Evolutionary conservation across 225 moss, liverwort and hornwort genomes (phyloP).

Genomic region (Polytrichum commune): DNA sequence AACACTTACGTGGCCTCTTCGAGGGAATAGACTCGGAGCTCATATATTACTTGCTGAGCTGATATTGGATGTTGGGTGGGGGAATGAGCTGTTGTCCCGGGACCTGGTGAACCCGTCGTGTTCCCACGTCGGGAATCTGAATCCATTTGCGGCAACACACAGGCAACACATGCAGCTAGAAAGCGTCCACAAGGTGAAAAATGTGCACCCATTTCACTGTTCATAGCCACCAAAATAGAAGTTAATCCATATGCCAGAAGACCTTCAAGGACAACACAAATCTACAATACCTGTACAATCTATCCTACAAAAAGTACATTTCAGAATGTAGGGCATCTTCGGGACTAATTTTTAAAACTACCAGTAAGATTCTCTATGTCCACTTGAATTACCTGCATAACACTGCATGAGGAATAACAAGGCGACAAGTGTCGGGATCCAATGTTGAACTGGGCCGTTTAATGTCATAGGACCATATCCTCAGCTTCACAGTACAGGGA

Average conservation of each 20-base stretch:
- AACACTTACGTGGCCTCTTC: conserved; percentile 92
- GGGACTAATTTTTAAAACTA: no score
- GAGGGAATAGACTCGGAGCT: conserved; percentile 96
- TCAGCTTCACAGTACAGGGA: conserved; percentile 98
- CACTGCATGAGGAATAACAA: conserved; percentile 97
- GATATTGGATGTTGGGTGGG: conserved; percentile 97
- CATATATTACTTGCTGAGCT: conserved; percentile 94
- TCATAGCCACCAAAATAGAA: conserved; percentile 15
- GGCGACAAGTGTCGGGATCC: conserved; percentile 85
- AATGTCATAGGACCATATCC: conserved; percentile 99
- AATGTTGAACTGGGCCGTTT: conserved; percentile 80
- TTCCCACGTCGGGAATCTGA: conserved; percentile 68
- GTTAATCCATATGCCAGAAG: neutral
- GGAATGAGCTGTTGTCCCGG: conserved; percentile 80
- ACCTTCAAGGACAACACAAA: no score
- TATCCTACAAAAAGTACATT: no score
- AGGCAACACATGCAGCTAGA: conserved; percentile 97
- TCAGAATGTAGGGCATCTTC: no score
- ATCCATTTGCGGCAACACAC: conserved; percentile 80
- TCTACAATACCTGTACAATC: no score
- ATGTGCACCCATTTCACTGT: conserved; percentile 99
- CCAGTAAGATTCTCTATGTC: no score
- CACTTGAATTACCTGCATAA: conserved; percentile 74
- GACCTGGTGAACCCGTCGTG: conserved; percentile 74
- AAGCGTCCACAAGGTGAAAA: conserved; percentile 99